A percentile compares a stretch with the other conserved stretches of the same genome.
Conservation (phyloP, 2,329 filamentous ascomycete species). For the Pseudocercospora fijiensis region DNA sequence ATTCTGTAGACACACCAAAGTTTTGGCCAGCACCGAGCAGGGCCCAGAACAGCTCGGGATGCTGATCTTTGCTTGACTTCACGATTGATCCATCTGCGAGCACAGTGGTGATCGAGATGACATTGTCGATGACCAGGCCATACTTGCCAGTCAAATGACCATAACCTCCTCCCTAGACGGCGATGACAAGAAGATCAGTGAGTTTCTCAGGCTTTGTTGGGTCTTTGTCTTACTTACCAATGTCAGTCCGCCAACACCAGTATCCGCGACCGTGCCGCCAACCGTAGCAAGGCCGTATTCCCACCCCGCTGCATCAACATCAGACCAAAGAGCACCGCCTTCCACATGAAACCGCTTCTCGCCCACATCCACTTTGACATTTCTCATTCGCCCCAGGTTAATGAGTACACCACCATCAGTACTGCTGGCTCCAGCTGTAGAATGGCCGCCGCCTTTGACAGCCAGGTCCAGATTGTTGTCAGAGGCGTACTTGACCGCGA, state of each 20-base stretch:
- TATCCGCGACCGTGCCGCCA: conserved; percentile 63
- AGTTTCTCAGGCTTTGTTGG: not conserved
- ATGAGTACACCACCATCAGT: conserved; percentile 56
- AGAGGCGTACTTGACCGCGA: conserved; percentile 48
- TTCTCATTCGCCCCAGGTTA: conserved; percentile 54
- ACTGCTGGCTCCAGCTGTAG: conserved; percentile 53
- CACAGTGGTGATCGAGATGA: conserved; percentile 44
- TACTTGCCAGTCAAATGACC: conserved; percentile 53
- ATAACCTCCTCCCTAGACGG: conserved; percentile 34
- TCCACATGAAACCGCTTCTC: conserved; percentile 32
- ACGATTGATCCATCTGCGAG: conserved; percentile 44
- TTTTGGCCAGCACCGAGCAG: conserved; percentile 48
- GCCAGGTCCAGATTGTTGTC: conserved; percentile 51
- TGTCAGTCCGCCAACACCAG: conserved; percentile 60
- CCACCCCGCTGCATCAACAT: conserved; percentile 50
- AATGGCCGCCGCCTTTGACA: conserved; percentile 58
- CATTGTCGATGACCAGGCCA: conserved; percentile 56
- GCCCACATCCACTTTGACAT: conserved; percentile 50
- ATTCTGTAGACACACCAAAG: conserved; percentile 50
- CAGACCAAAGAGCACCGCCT: conserved; percentile 30
- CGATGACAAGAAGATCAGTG: not conserved
- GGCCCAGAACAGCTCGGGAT: conserved; percentile 53
- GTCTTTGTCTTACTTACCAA: conserved; percentile 42
- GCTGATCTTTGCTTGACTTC: conserved; percentile 44
- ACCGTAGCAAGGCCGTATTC: conserved; percentile 57